Base-by-base conservation (phyloP, 176 grass and related monocot species). In the Oryza punctata region DNA sequence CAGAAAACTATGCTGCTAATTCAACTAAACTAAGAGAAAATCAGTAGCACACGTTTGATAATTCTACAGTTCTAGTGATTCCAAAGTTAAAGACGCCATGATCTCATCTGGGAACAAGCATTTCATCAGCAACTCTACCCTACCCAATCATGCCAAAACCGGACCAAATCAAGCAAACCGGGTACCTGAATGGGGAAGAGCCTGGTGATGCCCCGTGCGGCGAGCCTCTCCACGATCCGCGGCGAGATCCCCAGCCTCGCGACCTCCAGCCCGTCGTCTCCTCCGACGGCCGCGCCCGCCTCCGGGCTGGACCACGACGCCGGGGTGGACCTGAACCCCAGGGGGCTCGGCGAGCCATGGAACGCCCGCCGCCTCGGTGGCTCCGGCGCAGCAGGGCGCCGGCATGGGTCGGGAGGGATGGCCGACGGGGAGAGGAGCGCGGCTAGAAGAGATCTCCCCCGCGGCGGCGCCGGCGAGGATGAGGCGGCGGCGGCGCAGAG, bases 121-220 rank as follows among this genome's bases (percentile, higher is more conserved):
- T 79, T 66, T 30, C 77, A 21, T 80, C 27, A 30, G 16, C 7
- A 16, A 63, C 29, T 43, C 61, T 29, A 73, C 50, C n/a, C 61
- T 29, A 72, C 38, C 21, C 24, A 2, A 43, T 76, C 77, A 35
- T 16, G 30, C 37, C 3, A 41, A 69, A 63, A 59, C 16, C 63
- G 21, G 46, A 67, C 57, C 5, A 12, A 28, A 78, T 60, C 23
- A 77, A 30, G 59, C 83, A 18, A 65, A 74, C 16, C 60, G 10
- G 13, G 61, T 45, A 99, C 96, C 93, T 96, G 93, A 85, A 99
- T 99, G 33, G 96, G 96, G 69, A 99, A 99, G 64, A 99, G 93
- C 91, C 78, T 94, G 80, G 78, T 83, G 85, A 99, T 99, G 66
- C 85, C 91, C 86, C 68, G 85, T 60, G 68, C 83, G 16, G 93